Conservation (phyloP, 2,329 filamentous ascomycete species). For the Phialophora macrospora region DNA sequence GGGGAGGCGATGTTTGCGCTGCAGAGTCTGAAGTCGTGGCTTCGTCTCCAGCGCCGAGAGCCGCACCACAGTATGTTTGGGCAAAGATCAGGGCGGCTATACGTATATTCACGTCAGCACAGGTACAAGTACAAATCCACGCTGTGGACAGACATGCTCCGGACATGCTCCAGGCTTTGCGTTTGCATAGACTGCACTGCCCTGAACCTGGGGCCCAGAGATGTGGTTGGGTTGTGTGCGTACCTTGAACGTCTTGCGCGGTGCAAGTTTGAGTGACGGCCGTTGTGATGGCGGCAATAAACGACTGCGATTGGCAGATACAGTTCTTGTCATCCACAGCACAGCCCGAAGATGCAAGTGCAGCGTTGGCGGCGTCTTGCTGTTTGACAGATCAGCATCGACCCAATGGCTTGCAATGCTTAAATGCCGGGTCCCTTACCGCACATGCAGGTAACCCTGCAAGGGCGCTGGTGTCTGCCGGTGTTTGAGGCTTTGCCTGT, state of each 20-base stretch:
- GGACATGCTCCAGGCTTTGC: neutral
- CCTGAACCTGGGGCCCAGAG: neutral
- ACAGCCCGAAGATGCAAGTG: constrained; percentile 29
- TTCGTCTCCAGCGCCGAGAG: constrained; percentile 7
- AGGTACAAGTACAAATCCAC: too few relatives aligned
- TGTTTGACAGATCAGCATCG: constrained; percentile 7
- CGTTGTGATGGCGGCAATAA: constrained; percentile 31
- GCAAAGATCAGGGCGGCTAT: constrained; percentile 27
- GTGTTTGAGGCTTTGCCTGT: constrained; percentile 26
- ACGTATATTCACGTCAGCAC: neutral
- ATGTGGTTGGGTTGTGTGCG: neutral
- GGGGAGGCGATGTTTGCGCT: neutral
- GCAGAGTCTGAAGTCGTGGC: constrained; percentile 1
- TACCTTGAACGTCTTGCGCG: constrained; percentile 27
- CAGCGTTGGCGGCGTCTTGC: constrained; percentile 27
- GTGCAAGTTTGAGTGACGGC: constrained; percentile 28
- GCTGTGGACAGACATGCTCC: constrained; percentile 7
- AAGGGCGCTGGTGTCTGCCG: constrained; percentile 18
- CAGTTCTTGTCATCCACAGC: constrained; percentile 23
- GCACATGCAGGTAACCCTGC: constrained; percentile 32
- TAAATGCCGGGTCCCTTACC: constrained; percentile 16
- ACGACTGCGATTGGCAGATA: constrained; percentile 30
- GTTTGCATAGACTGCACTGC: neutral
- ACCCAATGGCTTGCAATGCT: neutral
- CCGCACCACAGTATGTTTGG: constrained; percentile 26